Base-by-base conservation (phyloP, 2,329 filamentous ascomycete species). In the Coniochaeta prunicola region DNA sequence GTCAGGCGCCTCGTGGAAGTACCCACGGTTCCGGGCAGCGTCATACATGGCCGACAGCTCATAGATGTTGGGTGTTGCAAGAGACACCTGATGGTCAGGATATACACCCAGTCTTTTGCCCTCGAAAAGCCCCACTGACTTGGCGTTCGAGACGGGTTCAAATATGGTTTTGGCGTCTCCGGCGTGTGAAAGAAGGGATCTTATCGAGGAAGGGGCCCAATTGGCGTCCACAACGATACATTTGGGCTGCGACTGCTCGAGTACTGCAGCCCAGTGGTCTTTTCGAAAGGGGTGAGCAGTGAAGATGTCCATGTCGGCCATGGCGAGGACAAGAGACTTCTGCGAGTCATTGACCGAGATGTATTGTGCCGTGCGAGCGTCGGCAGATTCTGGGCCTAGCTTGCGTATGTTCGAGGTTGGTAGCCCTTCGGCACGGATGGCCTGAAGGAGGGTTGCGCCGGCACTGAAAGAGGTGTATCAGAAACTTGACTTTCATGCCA, bases 271-370 rank as follows among this genome's bases (percentile, higher is more conserved):
- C 53, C 30, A 36, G 33, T 55, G 30, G 1, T 34, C 30, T 8
- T 30, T 28, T 0, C 79, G 72, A 61, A 82, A 80, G 0, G 78
- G 76, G 61, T 81, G 75, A 17, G 74, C 69, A n/a, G 85, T 81
- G 54, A 96, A 83, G 65, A 96, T 93, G 58, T 80, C 83, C 92
- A 97, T 97, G 69, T 97, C 94, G 4, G 93, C 92, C 91, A 97
- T 96, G 53, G 92, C 93, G 62, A 97, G 74, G n/a, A 92, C 81
- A 2, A 99, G 83, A 63, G 92, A 89, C 71, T 92, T 96, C 60
- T 88, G 84, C 0, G 79, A 78, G 68, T 96, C 90, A 70, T 97
- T 99, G 63, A 97, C 79, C 17, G 93, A 89, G 3, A 97, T 84
- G 70, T 97, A 97, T 71, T 97, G 92, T 0, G 92, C 91, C 1